Evolutionary conservation across 192 early-diverging fungal species (phyloP).

Genomic region (Haplosporangium gracile): DNA sequence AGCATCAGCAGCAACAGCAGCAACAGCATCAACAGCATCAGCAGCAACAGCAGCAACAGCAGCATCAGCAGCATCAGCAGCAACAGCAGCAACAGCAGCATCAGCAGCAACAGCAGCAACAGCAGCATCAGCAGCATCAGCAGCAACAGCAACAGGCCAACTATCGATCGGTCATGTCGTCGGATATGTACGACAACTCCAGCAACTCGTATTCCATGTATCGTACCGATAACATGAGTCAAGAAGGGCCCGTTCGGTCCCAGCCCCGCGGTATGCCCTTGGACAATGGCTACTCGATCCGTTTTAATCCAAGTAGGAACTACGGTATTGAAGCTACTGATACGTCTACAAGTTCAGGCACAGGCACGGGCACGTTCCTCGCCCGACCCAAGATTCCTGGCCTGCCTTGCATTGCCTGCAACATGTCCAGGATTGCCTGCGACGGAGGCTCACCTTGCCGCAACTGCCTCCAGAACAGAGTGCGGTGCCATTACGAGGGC

Average conservation of each 20-base stretch:
- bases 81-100: constrained; percentile 23
- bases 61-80: neutral
- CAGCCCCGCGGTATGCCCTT: constrained; percentile 35
- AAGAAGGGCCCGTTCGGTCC: constrained; percentile 43
- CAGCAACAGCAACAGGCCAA: constrained; percentile 15
- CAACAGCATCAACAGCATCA: constrained; percentile 11
- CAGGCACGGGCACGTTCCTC: constrained; percentile 29
- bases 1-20: constrained; percentile 7
- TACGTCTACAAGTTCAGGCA: neutral
- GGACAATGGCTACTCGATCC: constrained; percentile 32
- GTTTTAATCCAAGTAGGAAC: constrained; percentile 50
- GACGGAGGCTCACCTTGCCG: constrained; percentile 51
- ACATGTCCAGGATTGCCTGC: constrained; percentile 28
- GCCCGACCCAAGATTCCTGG: constrained; percentile 33
- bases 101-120: constrained; percentile 5
- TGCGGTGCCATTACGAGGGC: constrained; percentile 47
- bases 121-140: constrained; percentile 1
- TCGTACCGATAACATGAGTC: constrained; percentile 8
- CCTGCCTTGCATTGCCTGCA: constrained; percentile 43
- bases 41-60: constrained; percentile 10
- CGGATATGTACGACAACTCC: constrained; percentile 22
- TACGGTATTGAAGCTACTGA: constrained; percentile 9
- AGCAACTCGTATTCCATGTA: neutral
- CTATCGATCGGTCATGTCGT: constrained; percentile 20
- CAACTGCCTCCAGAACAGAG: constrained; percentile 20